Base-by-base conservation (phyloP, 495 filamentous ascomycete species). In the Podospora didyma region DNA sequence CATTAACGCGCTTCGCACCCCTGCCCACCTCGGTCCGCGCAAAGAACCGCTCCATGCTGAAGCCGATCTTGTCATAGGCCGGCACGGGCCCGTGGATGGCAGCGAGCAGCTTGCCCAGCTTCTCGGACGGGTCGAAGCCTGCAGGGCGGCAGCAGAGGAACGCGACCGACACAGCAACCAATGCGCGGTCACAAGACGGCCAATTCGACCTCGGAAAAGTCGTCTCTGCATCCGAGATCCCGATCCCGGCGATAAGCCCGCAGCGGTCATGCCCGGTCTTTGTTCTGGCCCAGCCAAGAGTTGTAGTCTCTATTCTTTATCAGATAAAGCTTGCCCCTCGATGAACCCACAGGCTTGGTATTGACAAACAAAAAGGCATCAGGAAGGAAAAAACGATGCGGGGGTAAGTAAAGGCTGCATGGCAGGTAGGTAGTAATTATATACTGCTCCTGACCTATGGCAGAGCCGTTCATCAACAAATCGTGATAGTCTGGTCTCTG, bases 31-130 rank as follows among this genome's bases (percentile, higher is more conserved):
- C 75, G 2, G 88, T 55, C 7, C 73, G 69, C 4, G 73, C 70
- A 59, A 95, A 94, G 69, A 86, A 92, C 17, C 83, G 75, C 66
- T 93, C 89, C 86, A 95, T 91, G 52, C 85, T 88, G 23, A 77
- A 78, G 51, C 85, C 84, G 2, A 95, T 76, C 67, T 88, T 91
- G 23, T 82, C 80, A 63, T 91, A 93, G 1, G 82, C 79, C 0
- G 88, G 88, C 0, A 89, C 85, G 0, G 86, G 87, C 3, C 54
- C 70, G 61, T 95, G 91, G 53, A 95, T 89, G 45, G 83, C 79
- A 1, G 79, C 78, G 2, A 94, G 70, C 2, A 74, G 67, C 56
- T 79, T 73, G 0, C 82, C 83, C 10, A 92, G 77, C 63, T 91
- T 93, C 37, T 76, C 53, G 12, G 74, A 65, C 1, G 86, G 82